Evolutionary conservation across 768 basidiomycete species (phyloP).

Genomic region (Phaeotremella skinneri): DNA sequence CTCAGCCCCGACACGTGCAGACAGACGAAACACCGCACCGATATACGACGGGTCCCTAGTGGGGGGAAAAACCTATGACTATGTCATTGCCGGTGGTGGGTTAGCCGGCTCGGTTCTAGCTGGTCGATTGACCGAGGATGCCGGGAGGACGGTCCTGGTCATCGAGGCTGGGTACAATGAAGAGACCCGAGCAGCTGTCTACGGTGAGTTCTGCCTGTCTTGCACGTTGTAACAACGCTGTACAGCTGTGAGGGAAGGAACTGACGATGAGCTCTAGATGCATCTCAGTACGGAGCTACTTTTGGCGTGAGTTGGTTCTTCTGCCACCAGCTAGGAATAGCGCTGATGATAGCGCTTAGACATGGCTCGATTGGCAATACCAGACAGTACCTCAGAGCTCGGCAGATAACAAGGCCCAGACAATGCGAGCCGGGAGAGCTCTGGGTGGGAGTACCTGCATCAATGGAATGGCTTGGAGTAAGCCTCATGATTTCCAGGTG

Average conservation of each 20-base stretch:
- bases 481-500: constrained; percentile 38
- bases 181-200: constrained; percentile 17
- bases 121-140: constrained; percentile 56
- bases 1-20: constrained; percentile 10
- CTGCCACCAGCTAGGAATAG: not conserved
- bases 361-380: constrained; percentile 40
- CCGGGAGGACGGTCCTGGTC: constrained; percentile 55
- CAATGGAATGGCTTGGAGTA: constrained; percentile 49
- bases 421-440: constrained; percentile 37
- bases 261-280: constrained; percentile 17
- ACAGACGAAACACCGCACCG: constrained; percentile 14
- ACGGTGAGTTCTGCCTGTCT: constrained; percentile 8
- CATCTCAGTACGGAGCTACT: constrained; percentile 25
- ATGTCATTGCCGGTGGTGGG: constrained; percentile 59
- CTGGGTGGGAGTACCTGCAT: constrained; percentile 49
- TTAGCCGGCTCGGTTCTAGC: constrained; percentile 58
- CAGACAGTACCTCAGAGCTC: constrained; percentile 31
- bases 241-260: not conserved
- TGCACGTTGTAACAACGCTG: not conserved
- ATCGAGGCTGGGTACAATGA: constrained; percentile 46
- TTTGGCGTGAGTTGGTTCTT: constrained; percentile 23
- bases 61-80: constrained; percentile 56
- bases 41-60: constrained; percentile 31
- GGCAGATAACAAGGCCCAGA: constrained; percentile 16
- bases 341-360: constrained; percentile 8